Evolutionary conservation across 176 grass and related monocot species (phyloP).

Genomic region (Miscanthus lutarioriparius): DNA sequence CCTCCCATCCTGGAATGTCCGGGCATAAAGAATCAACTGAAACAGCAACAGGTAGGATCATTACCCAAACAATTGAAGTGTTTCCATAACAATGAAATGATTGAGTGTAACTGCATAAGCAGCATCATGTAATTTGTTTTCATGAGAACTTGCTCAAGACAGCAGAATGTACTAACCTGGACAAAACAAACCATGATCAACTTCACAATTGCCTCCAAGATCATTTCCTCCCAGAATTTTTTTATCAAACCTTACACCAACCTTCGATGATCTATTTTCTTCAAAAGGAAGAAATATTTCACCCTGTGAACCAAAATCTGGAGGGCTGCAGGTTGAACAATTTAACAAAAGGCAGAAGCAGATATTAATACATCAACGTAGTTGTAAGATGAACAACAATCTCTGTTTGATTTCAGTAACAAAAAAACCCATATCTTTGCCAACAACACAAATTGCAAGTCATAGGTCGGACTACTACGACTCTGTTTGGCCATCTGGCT

Average conservation of each 20-base stretch:
- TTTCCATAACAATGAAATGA: constrained; percentile 27
- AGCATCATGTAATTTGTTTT: constrained; percentile 17
- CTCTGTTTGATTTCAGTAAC: not conserved
- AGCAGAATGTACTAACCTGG: constrained; percentile 61
- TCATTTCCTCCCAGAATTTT: constrained; percentile 82
- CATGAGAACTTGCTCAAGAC: constrained; percentile 16
- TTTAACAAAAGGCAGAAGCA: constrained; percentile 9
- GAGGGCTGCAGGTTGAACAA: constrained; percentile 63
- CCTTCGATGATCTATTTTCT: constrained; percentile 89
- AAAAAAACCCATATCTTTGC: constrained; percentile 6
- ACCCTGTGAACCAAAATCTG: constrained; percentile 78
- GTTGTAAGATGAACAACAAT: not conserved
- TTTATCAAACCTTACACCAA: constrained; percentile 94
- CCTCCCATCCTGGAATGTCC: constrained; percentile 79
- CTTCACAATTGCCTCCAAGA: constrained; percentile 94
- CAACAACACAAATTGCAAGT: not conserved
- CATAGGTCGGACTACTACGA: not conserved
- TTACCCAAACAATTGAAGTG: constrained; percentile 24
- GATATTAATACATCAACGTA: constrained; percentile 20
- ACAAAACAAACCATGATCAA: constrained; percentile 96
- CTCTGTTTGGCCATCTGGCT: not conserved
- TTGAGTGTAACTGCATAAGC: not conserved
- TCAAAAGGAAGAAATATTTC: constrained; percentile 91
- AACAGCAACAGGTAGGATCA: constrained; percentile 32
- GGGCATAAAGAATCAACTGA: constrained; percentile 75